Evolutionary conservation across 495 filamentous ascomycete species (phyloP).

Genomic region (Letharia columbiana): DNA sequence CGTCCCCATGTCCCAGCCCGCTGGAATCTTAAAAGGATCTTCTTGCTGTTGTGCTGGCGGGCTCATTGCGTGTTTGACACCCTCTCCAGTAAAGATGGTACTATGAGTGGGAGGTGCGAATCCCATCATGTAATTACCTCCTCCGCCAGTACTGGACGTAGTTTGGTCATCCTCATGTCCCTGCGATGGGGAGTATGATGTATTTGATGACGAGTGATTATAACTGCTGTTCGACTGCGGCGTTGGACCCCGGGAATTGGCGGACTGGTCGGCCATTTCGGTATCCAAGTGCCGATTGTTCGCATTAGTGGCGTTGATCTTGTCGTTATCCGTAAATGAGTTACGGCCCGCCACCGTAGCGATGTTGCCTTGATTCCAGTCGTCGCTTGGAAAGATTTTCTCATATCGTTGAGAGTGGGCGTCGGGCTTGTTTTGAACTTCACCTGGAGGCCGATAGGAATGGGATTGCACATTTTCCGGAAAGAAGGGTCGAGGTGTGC

Average conservation of each 20-base stretch:
- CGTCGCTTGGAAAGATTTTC: neutral
- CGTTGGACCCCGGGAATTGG: slow-evolving; percentile 17
- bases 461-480: slow-evolving; percentile 8
- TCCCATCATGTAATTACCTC: neutral
- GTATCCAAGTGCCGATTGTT: slow-evolving; percentile 16
- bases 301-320: slow-evolving; percentile 1
- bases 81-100: neutral
- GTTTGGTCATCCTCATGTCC: neutral
- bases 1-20: slow-evolving; percentile 14
- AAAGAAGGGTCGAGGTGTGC: slow-evolving; percentile 5
- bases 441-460: neutral
- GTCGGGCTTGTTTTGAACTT: neutral
- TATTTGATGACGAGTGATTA: slow-evolving; percentile 22
- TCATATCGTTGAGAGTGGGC: neutral
- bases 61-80: neutral
- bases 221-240: slow-evolving; percentile 18
- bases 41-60: neutral
- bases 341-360: neutral
- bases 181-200: slow-evolving; percentile 18
- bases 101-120: neutral
- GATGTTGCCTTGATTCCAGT: neutral
- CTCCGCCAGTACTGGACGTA: slow-evolving; percentile 1
- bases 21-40: slow-evolving; percentile 18
- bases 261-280: slow-evolving; percentile 22
- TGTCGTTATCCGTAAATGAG: slow-evolving; percentile 7